Evolutionary conservation across 441 rosid genomes (phyloP), one percentile per base, ranked within the genome.

Genomic region (Erysimum pusillum): DNA sequence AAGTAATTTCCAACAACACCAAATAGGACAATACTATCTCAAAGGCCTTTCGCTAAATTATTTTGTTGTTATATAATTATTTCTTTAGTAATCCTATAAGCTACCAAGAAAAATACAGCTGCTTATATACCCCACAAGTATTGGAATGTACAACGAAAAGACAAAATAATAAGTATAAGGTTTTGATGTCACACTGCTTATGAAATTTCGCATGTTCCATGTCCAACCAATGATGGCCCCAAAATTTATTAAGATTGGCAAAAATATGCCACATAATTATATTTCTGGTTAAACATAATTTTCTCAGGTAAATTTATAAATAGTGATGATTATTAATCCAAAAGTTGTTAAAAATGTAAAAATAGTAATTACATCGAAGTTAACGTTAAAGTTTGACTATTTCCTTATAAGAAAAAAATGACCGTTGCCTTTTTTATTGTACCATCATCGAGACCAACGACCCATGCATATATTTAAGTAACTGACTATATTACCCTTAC

Each of bases 91-190:
- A 1, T 22, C 25, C 25, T 41, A 42, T 60, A 52, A 52, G 46
- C 56, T 61, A 61, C 35, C 32, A 61, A 61, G 4, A 17, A 61
- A 59, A 45, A 56, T 70, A 71, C 72, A 77, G 80, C 76, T 77
- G 45, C 54, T 63, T 77, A 46, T 34, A 54, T 70, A 63, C 76
- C 80, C 80, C 80, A 71, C 80, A 38, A 56, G 67, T 63, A 57
- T 71, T 77, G 76, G 76, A 77, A 64, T 70, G 53, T 71, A 70
- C 52, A 57, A 44, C 18, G 65, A 45, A 36, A 44, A 69, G 75
- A 69, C 80, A 77, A 64, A 46, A 57, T 64, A 71, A 70, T 77
- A 56, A 64, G 20, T 70, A 53, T 28, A 5, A 45, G 64, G 62
- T 77, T 45, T 56, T 46, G 31, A 77, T 77, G 80, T 77, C 76